These are phyloP conservation scores for Coemansia sp. DNA, from an alignment of 192 early-diverging fungal genomes.

Conservation along the genomic window DNA sequence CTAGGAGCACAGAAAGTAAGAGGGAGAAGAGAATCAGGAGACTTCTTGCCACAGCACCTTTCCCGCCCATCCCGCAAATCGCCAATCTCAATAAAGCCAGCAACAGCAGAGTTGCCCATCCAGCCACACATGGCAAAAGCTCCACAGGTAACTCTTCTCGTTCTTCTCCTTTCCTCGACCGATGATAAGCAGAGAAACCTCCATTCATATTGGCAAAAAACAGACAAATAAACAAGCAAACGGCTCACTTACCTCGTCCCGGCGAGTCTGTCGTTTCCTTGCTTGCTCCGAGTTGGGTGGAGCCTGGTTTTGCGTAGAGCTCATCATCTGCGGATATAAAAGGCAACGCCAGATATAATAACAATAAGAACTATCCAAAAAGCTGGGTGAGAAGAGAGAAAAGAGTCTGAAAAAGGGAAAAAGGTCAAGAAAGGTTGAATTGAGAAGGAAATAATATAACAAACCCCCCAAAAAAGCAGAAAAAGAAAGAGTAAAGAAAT, in stretches of 20 bases:
- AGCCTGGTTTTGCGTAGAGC: slow-evolving; percentile 34
- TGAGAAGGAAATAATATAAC: slow-evolving; percentile 3
- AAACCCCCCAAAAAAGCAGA: neutral
- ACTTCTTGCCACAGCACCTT: neutral
- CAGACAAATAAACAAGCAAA: neutral
- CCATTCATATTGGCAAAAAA: neutral
- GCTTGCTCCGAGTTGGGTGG: slow-evolving; percentile 44
- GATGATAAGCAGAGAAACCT: neutral
- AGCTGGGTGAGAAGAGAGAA: neutral
- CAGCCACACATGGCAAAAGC: too few species aligned
- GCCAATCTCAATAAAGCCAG: too few species aligned
- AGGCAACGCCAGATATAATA: neutral
- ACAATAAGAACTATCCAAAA: neutral
- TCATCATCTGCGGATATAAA: slow-evolving; percentile 31
- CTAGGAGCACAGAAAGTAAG: neutral
- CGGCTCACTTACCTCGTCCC: slow-evolving; percentile 44
- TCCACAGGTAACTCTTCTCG: neutral
- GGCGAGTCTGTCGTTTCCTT: slow-evolving; percentile 47
- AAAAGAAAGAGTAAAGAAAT: neutral
- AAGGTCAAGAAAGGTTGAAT: neutral
- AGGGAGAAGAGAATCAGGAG: neutral
- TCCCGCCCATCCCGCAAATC: too few species aligned
- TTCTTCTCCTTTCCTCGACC: neutral
- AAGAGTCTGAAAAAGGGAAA: slow-evolving; percentile 1
- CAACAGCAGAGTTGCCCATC: too few species aligned